Evolutionary conservation across 768 basidiomycete genomes (phyloP), one percentile per base, ranked within the genome.

Genomic region (Rhizopogon sp.): DNA sequence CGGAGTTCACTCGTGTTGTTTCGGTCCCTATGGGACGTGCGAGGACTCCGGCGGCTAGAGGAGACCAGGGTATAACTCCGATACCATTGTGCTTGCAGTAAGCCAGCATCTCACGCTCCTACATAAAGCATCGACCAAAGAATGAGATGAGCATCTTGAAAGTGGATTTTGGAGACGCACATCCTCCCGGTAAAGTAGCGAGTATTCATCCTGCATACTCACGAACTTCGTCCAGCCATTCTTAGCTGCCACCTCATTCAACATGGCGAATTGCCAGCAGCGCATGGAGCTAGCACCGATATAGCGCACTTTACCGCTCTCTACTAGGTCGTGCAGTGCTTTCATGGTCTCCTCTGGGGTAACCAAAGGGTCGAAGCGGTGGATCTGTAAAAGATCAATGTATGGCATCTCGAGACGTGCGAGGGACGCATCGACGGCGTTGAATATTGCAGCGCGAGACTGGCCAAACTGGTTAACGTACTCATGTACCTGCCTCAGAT

Each of bases 161-260:
- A 3, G 13, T 37, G 35, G 13, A 37, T 52, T 9, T 7, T 2
- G 11, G 39, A 1, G 6, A 10, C 41, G 31, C n/a, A 74, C 78
- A 65, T 84, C 80, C 55, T 81, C 77, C 31, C 81, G 72, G 60
- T 84, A 84, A n/a, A 82, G 68, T 6, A 82, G 65, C 35, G 73
- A 79, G 57, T 83, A 77, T 54, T 79, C 76, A 42, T 74, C 71
- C 65, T 84, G 82, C 74, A 83, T 81, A 55, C 79, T 77, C 43
- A 80, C 71, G 57, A 84, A 83, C 56, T 71, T 76, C 3, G 81
- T 80, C 72, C 80, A 79, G 3, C 74, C 74, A 16, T 78, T 62
- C 54, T 66, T 67, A 35, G 68, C 64, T 6, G 80, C 79, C 2
- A 77, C 70, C 31, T 75, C 71, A 53, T 79, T 76, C 64, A 80